phyloP scores from a whole-genome alignment of 495 filamentous ascomycete genomes.

The Penicillium subrubescens region DNA sequence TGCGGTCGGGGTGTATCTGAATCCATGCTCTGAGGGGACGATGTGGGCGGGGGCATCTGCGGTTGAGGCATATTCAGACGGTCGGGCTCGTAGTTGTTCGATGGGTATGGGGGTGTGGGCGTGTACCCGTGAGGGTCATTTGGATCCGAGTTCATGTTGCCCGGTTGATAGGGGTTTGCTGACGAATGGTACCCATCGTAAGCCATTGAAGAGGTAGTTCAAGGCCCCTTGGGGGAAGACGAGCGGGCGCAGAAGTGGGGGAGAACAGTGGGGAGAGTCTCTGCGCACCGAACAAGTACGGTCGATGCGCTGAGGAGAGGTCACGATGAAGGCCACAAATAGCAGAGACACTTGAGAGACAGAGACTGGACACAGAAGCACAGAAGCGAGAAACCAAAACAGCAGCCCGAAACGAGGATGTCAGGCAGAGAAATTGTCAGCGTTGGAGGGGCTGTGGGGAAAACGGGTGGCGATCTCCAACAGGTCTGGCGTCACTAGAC shows the following conservation, averaged over 20 bases:
- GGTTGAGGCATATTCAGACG: constrained; percentile 47
- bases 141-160: constrained; percentile 25
- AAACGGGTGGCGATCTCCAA: constrained; percentile 24
- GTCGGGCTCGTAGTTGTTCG: constrained; percentile 34
- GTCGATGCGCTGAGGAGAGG: constrained; percentile 4
- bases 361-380: neutral
- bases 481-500: constrained; percentile 4
- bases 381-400: neutral
- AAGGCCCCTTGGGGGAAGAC: neutral
- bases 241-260: neutral
- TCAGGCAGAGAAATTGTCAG: constrained; percentile 24
- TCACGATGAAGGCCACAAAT: neutral
- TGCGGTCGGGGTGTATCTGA: constrained; percentile 19
- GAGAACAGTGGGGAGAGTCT: neutral
- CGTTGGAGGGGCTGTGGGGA: constrained; percentile 17
- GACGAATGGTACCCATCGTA: constrained; percentile 41
- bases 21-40: constrained; percentile 26
- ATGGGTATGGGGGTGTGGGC: constrained; percentile 39
- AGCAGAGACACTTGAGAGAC: neutral
- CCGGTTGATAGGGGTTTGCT: constrained; percentile 30
- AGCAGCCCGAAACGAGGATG: neutral
- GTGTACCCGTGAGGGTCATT: constrained; percentile 26
- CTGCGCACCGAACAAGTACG: constrained; percentile 4
- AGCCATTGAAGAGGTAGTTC: constrained; percentile 33
- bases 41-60: constrained; percentile 32